Conservation (phyloP, 257 asterid genomes). For the Capsicum pubescens region DNA sequence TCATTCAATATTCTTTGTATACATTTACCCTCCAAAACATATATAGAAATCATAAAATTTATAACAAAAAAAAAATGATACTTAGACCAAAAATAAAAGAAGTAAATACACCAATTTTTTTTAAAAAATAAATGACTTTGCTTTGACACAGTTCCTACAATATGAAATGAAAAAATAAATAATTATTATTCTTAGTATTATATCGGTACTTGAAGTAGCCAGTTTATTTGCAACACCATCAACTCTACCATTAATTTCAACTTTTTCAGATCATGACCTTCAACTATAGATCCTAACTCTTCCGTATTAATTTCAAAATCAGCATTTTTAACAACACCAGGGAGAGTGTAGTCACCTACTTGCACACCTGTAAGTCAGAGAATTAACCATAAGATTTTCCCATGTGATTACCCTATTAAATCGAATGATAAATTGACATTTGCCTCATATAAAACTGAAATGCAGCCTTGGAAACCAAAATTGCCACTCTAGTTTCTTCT, state of each 20-base stretch:
- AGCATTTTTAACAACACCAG: constrained; percentile 68
- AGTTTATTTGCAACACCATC: constrained; percentile 66
- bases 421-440: constrained; percentile 7
- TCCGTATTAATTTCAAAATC: constrained; percentile 79
- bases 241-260: constrained; percentile 73
- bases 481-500: constrained; percentile 90
- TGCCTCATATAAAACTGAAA: constrained; percentile 77
- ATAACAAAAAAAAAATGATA: no score
- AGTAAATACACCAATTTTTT: no score
- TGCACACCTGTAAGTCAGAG: constrained; percentile 54
- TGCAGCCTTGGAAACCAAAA: constrained; percentile 89
- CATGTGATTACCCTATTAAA: constrained; percentile 3
- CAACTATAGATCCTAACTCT: constrained; percentile 76
- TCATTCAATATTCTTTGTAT: no score
- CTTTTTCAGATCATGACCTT: constrained; percentile 69
- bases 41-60: no score
- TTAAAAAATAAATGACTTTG: no score
- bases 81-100: no score
- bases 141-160: no score
- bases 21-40: no score
- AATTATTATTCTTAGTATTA: no score
- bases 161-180: no score
- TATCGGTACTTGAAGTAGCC: constrained; percentile 46
- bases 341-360: constrained; percentile 65
- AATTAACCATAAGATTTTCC: constrained; percentile 10